phyloP scores from a whole-genome alignment of 352 stramenopile species.

The Pythium myriotylum region DNA sequence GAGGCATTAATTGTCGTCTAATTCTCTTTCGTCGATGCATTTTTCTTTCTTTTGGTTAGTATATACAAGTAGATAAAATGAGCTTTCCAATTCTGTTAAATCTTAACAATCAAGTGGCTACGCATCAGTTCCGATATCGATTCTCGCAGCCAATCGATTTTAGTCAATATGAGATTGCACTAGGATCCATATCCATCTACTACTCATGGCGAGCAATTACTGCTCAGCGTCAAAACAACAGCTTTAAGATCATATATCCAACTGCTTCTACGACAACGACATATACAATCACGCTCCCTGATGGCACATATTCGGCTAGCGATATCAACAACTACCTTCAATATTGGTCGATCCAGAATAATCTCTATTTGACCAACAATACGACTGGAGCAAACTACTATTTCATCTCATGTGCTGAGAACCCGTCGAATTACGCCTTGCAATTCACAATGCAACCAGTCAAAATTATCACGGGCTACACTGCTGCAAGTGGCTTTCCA shows the following conservation, averaged over 20 bases:
- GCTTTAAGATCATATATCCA: constrained; percentile 30
- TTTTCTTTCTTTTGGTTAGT: constrained; percentile 21
- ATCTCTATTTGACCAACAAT: constrained; percentile 29
- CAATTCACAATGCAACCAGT: constrained; percentile 23
- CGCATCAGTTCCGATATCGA: constrained; percentile 23
- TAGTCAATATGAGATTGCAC: constrained; percentile 23
- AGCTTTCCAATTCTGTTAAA: constrained; percentile 28
- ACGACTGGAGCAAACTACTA: constrained; percentile 29
- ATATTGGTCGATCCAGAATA: constrained; percentile 33
- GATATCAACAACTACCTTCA: constrained; percentile 32
- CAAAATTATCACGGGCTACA: constrained; percentile 18
- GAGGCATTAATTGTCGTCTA: constrained; percentile 24
- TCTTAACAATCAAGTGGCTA: constrained; percentile 23
- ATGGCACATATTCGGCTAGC: constrained; percentile 25
- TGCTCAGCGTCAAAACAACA: constrained; percentile 19
- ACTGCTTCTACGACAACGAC: constrained; percentile 27
- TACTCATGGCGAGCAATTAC: constrained; percentile 24
- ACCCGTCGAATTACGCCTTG: constrained; percentile 24
- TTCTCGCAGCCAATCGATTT: constrained; percentile 22
- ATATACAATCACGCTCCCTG: constrained; percentile 27
- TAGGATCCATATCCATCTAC: constrained; percentile 23
- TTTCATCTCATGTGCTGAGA: constrained; percentile 27
- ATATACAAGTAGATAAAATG: constrained; percentile 5
- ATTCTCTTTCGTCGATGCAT: constrained; percentile 30
- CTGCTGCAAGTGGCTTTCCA: constrained; percentile 19